Evolutionary conservation across 202 grass and related monocot species (phyloP).

Genomic region (Panicum hallii): DNA sequence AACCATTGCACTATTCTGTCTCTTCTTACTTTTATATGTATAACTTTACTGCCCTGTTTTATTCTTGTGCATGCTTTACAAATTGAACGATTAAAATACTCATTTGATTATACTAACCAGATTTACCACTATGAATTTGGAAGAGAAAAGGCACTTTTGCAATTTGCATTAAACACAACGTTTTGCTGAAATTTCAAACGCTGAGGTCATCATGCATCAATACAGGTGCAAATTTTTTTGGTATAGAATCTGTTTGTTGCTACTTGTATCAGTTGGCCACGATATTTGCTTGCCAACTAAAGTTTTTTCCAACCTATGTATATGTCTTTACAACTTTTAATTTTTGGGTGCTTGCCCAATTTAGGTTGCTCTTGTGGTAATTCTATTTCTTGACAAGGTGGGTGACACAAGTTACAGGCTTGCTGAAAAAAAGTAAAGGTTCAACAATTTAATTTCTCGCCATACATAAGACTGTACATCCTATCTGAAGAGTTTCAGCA

Average conservation of each 20-base stretch:
- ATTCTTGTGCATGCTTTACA: neutral
- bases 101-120: neutral
- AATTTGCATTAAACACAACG: neutral
- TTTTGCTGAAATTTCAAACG: neutral
- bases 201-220: neutral
- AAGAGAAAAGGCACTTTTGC: neutral
- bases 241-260: neutral
- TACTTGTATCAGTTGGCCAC: neutral
- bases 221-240: neutral
- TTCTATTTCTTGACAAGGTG: neutral
- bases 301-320: neutral
- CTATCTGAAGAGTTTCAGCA: conserved; percentile 1
- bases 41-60: neutral
- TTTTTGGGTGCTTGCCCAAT: neutral
- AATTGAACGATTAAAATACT: neutral
- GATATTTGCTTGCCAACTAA: neutral
- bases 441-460: neutral
- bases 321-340: neutral
- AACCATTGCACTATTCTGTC: neutral
- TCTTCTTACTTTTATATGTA: neutral
- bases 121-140: neutral
- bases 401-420: neutral
- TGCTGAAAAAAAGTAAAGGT: conserved; percentile 9
- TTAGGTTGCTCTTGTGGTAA: neutral
- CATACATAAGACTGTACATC: neutral